These are phyloP conservation scores for Vanilla planifolia DNA, from an alignment of 106 monocot species.

Conservation along the genomic window DNA sequence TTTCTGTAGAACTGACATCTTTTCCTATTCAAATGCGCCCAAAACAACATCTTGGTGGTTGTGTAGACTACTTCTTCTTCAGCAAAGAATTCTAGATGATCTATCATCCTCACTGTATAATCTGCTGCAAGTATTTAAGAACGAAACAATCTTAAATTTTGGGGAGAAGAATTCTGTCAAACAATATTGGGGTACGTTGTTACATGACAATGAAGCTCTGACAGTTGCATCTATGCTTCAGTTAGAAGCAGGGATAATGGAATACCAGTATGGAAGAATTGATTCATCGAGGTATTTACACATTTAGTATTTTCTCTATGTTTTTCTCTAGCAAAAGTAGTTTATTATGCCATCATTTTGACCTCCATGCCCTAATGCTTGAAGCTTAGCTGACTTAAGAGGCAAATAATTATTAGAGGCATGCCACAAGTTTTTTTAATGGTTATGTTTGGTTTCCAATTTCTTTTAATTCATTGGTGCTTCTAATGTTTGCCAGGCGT, in stretches of 20 bases:
- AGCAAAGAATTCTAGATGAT: conserved; percentile 82
- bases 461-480: too few relatives aligned
- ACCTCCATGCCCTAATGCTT: too few relatives aligned
- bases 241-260: conserved; percentile 71
- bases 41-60: conserved; percentile 84
- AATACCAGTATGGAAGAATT: conserved; percentile 64
- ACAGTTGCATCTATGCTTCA: conserved; percentile 50
- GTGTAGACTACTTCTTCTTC: conserved; percentile 61
- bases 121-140: conserved; percentile 41
- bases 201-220: conserved; percentile 62
- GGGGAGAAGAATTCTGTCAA: conserved; percentile 47
- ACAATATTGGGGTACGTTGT: conserved; percentile 50
- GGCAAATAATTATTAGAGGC: too few relatives aligned
- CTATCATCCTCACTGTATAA: conserved; percentile 73
- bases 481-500: too few relatives aligned
- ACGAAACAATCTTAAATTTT: conserved; percentile 52
- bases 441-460: too few relatives aligned
- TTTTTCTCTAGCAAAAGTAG: too few relatives aligned
- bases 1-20: conserved; percentile 12
- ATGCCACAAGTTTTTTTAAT: too few relatives aligned
- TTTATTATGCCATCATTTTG: too few relatives aligned
- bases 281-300: conserved; percentile 62
- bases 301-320: neutral
- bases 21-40: conserved; percentile 21
- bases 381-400: too few relatives aligned